phyloP scores from a whole-genome alignment of 1,139 yeast genomes.

The Geotrichum reessii region DNA sequence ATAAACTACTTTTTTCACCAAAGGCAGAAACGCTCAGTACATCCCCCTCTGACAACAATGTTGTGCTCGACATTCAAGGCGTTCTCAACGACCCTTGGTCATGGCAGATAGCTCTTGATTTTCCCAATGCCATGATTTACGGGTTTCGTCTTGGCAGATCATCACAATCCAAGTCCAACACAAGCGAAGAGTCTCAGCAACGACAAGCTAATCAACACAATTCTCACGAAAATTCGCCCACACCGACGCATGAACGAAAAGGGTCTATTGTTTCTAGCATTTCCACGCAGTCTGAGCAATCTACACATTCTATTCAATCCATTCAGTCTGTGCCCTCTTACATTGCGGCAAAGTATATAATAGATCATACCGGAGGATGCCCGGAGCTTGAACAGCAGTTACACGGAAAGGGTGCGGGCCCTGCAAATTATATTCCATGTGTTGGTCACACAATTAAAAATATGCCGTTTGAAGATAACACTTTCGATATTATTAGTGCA shows the following conservation, averaged over 20 bases:
- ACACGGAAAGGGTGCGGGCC: conserved; percentile 27
- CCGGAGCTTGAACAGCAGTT: neutral
- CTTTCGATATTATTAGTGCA: conserved; percentile 35
- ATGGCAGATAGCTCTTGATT: conserved; percentile 40
- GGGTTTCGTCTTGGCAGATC: conserved; percentile 28
- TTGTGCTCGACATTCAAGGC: conserved; percentile 33
- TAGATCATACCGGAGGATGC: conserved; percentile 7
- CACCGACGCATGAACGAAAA: neutral
- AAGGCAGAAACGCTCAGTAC: neutral
- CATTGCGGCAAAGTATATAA: conserved; percentile 1
- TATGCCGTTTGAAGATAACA: conserved; percentile 36
- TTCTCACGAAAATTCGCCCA: neutral
- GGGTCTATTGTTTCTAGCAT: neutral
- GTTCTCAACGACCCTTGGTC: conserved; percentile 37
- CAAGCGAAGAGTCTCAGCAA: neutral
- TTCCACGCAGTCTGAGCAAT: neutral
- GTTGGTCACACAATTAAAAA: conserved; percentile 31
- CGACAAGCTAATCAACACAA: neutral
- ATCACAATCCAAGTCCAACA: neutral
- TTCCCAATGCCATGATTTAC: conserved; percentile 34
- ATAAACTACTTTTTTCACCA: conserved; percentile 24
- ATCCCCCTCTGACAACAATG: neutral
- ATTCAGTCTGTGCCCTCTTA: neutral
- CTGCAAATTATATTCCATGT: conserved; percentile 31
- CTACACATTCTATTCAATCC: conserved; percentile 6